These are phyloP conservation scores for Quercus variabilis DNA, from an alignment of 306 rosid genomes.

Conservation along the genomic window DNA sequence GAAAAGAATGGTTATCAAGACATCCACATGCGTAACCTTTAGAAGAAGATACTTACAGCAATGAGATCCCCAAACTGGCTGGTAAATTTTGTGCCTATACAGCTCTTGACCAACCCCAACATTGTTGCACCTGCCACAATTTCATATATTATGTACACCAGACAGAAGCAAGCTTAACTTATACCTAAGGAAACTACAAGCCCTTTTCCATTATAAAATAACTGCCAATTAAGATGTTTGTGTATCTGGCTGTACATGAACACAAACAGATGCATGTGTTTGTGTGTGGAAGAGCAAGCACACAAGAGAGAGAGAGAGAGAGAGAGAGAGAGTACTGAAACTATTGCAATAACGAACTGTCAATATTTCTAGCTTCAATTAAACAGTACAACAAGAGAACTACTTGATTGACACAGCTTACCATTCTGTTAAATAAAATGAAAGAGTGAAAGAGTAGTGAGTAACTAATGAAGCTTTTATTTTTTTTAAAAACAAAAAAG, in stretches of 20 bases:
- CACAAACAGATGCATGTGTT: too few relatives aligned
- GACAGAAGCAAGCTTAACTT: not conserved
- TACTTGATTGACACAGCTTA: not conserved
- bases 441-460: not conserved
- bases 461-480: not conserved
- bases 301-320: not conserved
- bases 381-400: not conserved
- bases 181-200: not conserved
- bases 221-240: not conserved
- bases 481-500: too few relatives aligned
- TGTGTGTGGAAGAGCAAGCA: not conserved
- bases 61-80: conserved; percentile 93
- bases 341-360: not conserved
- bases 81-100: conserved; percentile 95
- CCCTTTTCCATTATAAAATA: not conserved
- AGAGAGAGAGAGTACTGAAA: not conserved
- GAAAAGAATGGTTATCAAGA: not conserved
- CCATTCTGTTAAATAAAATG: not conserved
- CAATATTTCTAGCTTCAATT: not conserved
- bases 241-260: not conserved
- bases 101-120: conserved; percentile 92
- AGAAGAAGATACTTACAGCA: conserved; percentile 69
- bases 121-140: conserved; percentile 66
- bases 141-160: conserved; percentile 17
- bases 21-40: not conserved